Base-by-base conservation (phyloP, 2,329 filamentous ascomycete genomes). In the Claviceps citrina region DNA sequence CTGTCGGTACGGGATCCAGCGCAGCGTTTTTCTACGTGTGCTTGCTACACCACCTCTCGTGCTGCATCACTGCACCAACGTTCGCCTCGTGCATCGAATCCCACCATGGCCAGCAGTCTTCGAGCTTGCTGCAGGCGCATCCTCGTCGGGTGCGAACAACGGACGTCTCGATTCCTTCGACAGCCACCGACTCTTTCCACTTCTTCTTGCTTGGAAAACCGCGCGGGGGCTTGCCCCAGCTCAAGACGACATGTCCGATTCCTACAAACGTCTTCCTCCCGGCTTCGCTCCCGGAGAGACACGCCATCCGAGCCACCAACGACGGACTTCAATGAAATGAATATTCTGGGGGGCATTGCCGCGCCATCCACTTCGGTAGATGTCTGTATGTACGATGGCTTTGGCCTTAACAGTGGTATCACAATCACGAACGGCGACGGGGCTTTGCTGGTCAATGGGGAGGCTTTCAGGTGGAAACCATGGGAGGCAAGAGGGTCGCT, bases 401-500 rank as follows among this genome's bases (percentile, higher is more conserved):
- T 98, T 59, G 76, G 81, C 47, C 67, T 98, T 34, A 82, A 91
- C 60, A 93, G 78, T 51, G 86, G 87, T 9, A 64, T 82, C 27
- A 77, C 73, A 39, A 75, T 93, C 24, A 63, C 65, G 2, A 75
- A 74, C 34, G 79, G 80, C 0, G 70, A 75, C 38, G 89, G 85
- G 0, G 72, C 86, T 20, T 56, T 98, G 45, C 68, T 98, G 5
- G 71, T 95, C 2, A 80, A 77, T 31, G 89, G 89, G 5, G 86
- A 96, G 60, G 86, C 81, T 1, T 96, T 95, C 57, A 63, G 68
- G 38, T 98, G 91, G 91, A 67, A 73, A 54, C 91, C 91, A 4
- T 95, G 89, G 85, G 61, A 72, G 44, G 59, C 57, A 4, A 63
- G 59, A 49, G 53, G 59, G 38, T 55, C 53, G 38, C 61, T 54